Evolutionary conservation across 176 grass and related monocot species (phyloP), one percentile per base, ranked within the genome.

Genomic region (Bonia amplexicaulis): DNA sequence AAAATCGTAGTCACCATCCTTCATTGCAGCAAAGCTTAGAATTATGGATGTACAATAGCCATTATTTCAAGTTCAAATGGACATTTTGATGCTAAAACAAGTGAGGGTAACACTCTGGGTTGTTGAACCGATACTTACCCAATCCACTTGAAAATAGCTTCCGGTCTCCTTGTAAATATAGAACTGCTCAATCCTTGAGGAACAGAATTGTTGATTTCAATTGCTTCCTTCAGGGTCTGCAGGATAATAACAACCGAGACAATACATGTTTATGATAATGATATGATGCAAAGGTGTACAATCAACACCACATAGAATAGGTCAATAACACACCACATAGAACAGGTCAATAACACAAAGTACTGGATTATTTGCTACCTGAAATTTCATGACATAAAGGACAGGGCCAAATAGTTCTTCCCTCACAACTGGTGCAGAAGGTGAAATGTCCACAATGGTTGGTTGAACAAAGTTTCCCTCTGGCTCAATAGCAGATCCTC

Each of bases 321-420:
- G 33, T 83, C 49, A 81, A 57, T 25, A 59, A 63, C 31, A 55
- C 3, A 83, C 27, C 33, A 87, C 29, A 35, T 59, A 61, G 31
- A 69, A 78, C 17, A 84, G 46, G 33, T 83, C 49, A 81, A 57
- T 25, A 59, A 55, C 31, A 80, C 15, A 63, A 70, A 78, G 35
- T 73, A 65, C n/a, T 64, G 13, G 53, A 82, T 59, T 59, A 47
- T 58, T 74, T 13, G 19, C 10, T 81, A 99, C 96, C 93, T 92
- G 83, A 83, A 96, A 96, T 94, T 96, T 99, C 93, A 99, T 92
- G 54, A 96, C 96, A 76, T 99, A 99, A 74, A 99, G 91, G 74
- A 94, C 93, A 86, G 96, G 93, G 49, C 93, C 93, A 91, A 99
- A 99, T 13, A 99, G 87, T 88, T 99, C 96, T 49, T 99, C 91